Evolutionary conservation across 345 rosid genomes (phyloP).

Genomic region (Eucalyptus tenuipes): DNA sequence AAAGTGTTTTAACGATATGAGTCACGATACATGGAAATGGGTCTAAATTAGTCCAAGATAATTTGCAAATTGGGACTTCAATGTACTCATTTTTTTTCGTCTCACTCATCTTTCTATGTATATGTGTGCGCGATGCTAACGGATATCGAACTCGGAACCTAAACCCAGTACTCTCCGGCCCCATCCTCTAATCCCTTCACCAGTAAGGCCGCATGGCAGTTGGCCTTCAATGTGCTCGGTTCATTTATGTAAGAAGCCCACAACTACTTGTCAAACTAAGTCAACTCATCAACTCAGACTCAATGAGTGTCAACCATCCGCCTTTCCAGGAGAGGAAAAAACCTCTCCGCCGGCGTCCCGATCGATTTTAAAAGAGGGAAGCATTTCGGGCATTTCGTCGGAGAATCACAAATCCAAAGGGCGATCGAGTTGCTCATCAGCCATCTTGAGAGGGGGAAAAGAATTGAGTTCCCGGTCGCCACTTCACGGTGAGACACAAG

Average conservation of each 20-base stretch:
- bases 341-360: background rate
- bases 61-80: background rate
- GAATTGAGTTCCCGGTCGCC: background rate
- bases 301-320: background rate
- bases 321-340: background rate
- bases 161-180: too few relatives aligned
- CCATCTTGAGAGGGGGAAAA: background rate
- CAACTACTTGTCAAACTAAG: background rate
- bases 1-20: rapidly evolving
- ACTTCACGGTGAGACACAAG: rapidly evolving
- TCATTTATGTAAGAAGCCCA: background rate
- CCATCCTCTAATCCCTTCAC: too few relatives aligned
- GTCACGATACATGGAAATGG: rapidly evolving
- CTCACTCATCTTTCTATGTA: too few relatives aligned
- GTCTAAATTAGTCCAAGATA: rapidly evolving
- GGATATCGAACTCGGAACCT: rapidly evolving
- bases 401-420: background rate
- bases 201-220: too few relatives aligned
- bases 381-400: background rate
- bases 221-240: background rate
- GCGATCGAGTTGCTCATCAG: background rate
- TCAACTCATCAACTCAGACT: background rate
- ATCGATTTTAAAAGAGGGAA: background rate
- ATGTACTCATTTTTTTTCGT: background rate
- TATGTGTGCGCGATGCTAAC: too few relatives aligned